A percentile compares a stretch with the other conserved stretches of the same genome.
Evolutionary conservation across 2,329 filamentous ascomycete species (phyloP).

Genomic region (Xylogone sp.): DNA sequence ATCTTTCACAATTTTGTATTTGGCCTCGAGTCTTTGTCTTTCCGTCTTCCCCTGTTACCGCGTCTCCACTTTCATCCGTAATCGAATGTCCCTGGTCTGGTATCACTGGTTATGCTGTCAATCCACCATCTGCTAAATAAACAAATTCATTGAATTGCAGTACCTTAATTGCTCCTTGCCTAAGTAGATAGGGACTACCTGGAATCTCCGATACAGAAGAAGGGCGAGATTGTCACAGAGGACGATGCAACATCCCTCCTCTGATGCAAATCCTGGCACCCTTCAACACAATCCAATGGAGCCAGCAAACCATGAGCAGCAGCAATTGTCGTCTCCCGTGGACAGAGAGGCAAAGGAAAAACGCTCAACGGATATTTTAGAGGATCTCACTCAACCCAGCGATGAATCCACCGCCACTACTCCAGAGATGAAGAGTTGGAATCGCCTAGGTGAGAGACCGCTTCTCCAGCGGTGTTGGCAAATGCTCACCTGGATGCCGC

Average conservation of each 20-base stretch:
- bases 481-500: conserved; percentile 55
- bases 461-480: conserved; percentile 13
- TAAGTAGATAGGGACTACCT: background rate
- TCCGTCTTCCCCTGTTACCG: background rate
- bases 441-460: conserved; percentile 7
- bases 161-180: background rate
- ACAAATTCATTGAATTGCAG: background rate
- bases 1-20: too few species aligned
- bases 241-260: background rate
- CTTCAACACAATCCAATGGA: too few species aligned
- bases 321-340: background rate
- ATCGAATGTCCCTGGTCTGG: background rate
- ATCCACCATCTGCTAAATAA: background rate
- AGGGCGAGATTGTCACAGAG: background rate
- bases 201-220: background rate
- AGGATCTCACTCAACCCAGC: conserved; percentile 10
- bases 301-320: too few species aligned
- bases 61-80: background rate
- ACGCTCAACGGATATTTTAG: background rate
- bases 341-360: background rate
- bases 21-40: too few species aligned
- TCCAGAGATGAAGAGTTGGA: background rate
- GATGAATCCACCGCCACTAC: conserved; percentile 3
- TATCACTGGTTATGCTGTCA: background rate
- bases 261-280: background rate